A percentile compares a stretch with the other conserved stretches of the same genome.
Conservation (phyloP, 2,329 filamentous ascomycete species). For the Verticillium alfalfae region DNA sequence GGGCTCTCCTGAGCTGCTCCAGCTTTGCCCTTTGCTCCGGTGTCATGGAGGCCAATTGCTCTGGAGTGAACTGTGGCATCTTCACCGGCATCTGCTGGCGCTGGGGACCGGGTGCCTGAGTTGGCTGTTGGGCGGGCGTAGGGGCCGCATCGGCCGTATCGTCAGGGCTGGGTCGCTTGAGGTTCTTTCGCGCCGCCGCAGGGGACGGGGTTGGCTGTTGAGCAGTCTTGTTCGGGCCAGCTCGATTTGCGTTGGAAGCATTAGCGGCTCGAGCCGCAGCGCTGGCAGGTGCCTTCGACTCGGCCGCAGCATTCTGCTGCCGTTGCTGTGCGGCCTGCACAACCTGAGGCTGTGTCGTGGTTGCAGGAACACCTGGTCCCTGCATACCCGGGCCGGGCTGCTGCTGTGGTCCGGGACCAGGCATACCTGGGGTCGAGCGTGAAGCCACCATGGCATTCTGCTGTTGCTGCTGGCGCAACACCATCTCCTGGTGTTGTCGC, state of each 20-base stretch:
- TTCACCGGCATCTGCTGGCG: constrained; percentile 9
- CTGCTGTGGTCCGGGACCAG: constrained; percentile 12
- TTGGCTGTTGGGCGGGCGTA: constrained; percentile 8
- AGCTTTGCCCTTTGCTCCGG: constrained; percentile 40
- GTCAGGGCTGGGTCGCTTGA: constrained; percentile 46
- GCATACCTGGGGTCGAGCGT: constrained; percentile 19
- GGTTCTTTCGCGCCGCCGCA: constrained; percentile 33
- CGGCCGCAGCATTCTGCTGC: constrained; percentile 12
- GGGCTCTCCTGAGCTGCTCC: constrained; percentile 26
- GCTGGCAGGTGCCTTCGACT: constrained; percentile 10
- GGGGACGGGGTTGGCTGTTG: constrained; percentile 30
- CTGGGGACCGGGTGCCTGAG: constrained; percentile 2
- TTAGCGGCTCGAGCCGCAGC: constrained; percentile 14
- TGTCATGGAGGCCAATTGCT: constrained; percentile 33
- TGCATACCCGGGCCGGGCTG: constrained; percentile 16
- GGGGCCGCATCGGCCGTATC: constrained; percentile 24
- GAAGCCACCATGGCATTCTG: constrained; percentile 6
- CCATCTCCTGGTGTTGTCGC: constrained; percentile 6
- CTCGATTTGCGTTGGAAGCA: constrained; percentile 23
- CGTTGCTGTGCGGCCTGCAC: constrained; percentile 2
- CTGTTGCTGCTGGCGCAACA: constrained; percentile 6
- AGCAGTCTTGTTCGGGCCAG: constrained; percentile 24
- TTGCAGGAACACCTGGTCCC: constrained; percentile 10
- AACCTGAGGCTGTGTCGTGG: background rate
- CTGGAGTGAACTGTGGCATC: constrained; percentile 21